Evolutionary conservation across 2,329 filamentous ascomycete genomes (phyloP).

Genomic region (Metarhizium rileyi): DNA sequence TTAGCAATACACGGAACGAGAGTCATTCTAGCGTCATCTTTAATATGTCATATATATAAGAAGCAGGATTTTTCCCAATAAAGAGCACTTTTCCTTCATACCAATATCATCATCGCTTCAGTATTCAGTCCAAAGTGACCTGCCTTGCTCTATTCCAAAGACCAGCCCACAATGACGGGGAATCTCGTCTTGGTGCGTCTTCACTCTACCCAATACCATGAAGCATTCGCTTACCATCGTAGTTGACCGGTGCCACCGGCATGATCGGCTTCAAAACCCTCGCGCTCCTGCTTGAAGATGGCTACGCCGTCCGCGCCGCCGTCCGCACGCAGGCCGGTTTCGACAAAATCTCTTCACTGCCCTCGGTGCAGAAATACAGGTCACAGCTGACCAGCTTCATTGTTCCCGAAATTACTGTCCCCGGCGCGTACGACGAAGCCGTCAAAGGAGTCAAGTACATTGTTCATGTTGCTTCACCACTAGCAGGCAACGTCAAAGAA

Average conservation of each 20-base stretch:
- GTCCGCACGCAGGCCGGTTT: slow-evolving; percentile 14
- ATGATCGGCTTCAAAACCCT: slow-evolving; percentile 21
- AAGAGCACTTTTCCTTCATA: background rate
- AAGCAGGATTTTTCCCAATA: background rate
- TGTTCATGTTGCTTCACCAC: slow-evolving; percentile 14
- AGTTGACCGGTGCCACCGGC: slow-evolving; percentile 20
- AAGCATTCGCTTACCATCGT: background rate
- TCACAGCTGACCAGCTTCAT: slow-evolving; percentile 17
- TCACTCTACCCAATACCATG: background rate
- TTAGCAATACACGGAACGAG: background rate
- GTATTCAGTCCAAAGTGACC: no score
- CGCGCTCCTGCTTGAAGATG: slow-evolving; percentile 14
- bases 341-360: slow-evolving; percentile 5
- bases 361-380: slow-evolving; percentile 6
- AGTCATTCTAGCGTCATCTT: background rate
- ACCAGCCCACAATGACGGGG: background rate
- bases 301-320: slow-evolving; percentile 20
- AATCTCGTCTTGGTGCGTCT: background rate
- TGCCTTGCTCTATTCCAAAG: background rate
- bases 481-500: background rate
- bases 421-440: slow-evolving; percentile 29
- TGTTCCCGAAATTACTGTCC: slow-evolving; percentile 26
- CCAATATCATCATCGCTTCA: background rate
- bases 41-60: background rate
- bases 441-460: slow-evolving; percentile 30